A percentile compares a stretch with the other conserved stretches of the same genome.
phyloP scores from a whole-genome alignment of 371 early-diverging fungal species.

The Batrachochytrium dendrobatidis region DNA sequence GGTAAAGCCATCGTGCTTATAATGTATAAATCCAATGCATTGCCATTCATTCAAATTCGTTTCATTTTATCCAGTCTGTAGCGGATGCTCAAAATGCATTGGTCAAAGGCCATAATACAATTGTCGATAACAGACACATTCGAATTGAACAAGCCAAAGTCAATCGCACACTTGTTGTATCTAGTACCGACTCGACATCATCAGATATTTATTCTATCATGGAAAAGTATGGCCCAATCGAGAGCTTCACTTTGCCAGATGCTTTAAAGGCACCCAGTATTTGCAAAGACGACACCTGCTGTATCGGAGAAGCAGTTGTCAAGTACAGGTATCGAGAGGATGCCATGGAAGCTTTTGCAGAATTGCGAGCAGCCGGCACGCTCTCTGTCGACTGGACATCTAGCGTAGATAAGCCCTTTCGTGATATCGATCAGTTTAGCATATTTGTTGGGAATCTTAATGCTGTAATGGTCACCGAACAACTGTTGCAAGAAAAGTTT shows the following conservation, averaged over 20 bases:
- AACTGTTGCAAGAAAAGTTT: conserved; percentile 44
- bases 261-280: conserved; percentile 43
- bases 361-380: conserved; percentile 21
- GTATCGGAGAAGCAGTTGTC: conserved; percentile 55
- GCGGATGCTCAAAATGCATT: conserved; percentile 59
- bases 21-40: not conserved
- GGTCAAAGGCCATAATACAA: conserved; percentile 57
- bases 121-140: conserved; percentile 63
- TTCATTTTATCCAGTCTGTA: conserved; percentile 31
- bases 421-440: conserved; percentile 47
- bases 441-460: conserved; percentile 69
- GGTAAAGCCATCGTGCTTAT: conserved; percentile 25
- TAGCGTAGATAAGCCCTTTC: conserved; percentile 20
- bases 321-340: conserved; percentile 73
- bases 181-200: conserved; percentile 29
- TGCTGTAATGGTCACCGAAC: conserved; percentile 33
- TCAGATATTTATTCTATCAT: conserved; percentile 12
- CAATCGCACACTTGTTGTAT: conserved; percentile 69
- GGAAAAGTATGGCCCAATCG: conserved; percentile 56
- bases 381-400: conserved; percentile 68
- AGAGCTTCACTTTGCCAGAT: conserved; percentile 40
- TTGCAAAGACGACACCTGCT: conserved; percentile 36
- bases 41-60: not conserved
- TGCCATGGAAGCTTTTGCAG: conserved; percentile 67
- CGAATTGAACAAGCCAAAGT: conserved; percentile 80